Evolutionary conservation across 2,329 filamentous ascomycete species (phyloP).

Genomic region (Aspergillus caelatus): DNA sequence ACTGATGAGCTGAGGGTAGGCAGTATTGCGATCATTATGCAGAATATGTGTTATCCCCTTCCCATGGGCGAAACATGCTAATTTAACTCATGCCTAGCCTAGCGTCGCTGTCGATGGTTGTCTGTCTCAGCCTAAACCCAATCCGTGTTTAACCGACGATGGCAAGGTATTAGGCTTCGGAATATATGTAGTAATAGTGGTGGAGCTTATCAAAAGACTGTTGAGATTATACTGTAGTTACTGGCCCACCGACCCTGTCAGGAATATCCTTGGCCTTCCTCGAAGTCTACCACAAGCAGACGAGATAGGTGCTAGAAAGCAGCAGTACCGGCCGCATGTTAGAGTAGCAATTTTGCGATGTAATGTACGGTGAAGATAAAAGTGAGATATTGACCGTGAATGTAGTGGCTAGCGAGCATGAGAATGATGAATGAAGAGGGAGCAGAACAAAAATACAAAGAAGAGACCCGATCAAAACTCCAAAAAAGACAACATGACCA

Average conservation of each 20-base stretch:
- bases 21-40: neutral
- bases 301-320: neutral
- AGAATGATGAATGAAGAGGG: neutral
- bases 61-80: too few relatives aligned
- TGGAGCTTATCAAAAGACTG: too few relatives aligned
- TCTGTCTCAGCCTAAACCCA: neutral
- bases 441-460: neutral
- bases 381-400: neutral
- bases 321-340: neutral
- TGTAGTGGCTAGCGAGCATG: neutral
- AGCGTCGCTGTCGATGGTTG: neutral
- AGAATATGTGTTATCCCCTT: neutral
- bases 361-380: neutral
- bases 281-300: neutral
- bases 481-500: neutral
- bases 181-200: neutral
- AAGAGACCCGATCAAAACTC: too few relatives aligned
- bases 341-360: fast-evolving
- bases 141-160: neutral
- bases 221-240: neutral
- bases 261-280: neutral
- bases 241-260: neutral
- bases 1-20: neutral
- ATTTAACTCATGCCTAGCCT: too few relatives aligned
- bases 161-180: neutral